Conservation (phyloP, 1,284 basidiomycete genomes). For the Trichosporon sp. region DNA sequence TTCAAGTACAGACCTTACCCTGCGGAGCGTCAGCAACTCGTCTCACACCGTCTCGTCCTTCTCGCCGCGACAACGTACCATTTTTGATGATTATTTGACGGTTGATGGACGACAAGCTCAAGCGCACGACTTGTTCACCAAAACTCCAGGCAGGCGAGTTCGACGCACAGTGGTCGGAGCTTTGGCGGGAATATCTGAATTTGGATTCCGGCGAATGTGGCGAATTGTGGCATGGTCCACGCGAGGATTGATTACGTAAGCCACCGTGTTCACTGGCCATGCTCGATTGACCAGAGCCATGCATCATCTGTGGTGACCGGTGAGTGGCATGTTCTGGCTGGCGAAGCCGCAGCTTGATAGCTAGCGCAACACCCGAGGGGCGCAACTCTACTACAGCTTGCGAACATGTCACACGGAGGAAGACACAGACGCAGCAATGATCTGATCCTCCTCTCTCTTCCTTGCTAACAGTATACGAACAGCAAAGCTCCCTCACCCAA, state of each 20-base stretch:
- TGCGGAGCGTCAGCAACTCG: constrained; percentile 16
- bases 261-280: too few species aligned
- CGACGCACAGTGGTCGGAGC: not conserved
- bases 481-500: too few species aligned
- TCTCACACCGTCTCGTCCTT: not conserved
- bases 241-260: not conserved
- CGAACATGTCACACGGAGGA: not conserved
- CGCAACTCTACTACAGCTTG: not conserved
- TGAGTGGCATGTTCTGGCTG: too few species aligned
- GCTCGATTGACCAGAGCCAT: too few species aligned
- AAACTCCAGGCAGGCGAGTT: not conserved
- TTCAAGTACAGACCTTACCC: constrained; percentile 6
- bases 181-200: not conserved
- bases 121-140: constrained; percentile 4
- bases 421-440: not conserved
- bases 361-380: too few species aligned
- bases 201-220: not conserved
- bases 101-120: constrained; percentile 5
- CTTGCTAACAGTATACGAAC: too few species aligned
- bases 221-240: not conserved
- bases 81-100: constrained; percentile 7
- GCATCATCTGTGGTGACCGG: too few species aligned
- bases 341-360: too few species aligned
- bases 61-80: not conserved
- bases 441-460: too few species aligned